Base-by-base conservation (phyloP, 176 grass and related monocot species). In the Musa troglodytarum region DNA sequence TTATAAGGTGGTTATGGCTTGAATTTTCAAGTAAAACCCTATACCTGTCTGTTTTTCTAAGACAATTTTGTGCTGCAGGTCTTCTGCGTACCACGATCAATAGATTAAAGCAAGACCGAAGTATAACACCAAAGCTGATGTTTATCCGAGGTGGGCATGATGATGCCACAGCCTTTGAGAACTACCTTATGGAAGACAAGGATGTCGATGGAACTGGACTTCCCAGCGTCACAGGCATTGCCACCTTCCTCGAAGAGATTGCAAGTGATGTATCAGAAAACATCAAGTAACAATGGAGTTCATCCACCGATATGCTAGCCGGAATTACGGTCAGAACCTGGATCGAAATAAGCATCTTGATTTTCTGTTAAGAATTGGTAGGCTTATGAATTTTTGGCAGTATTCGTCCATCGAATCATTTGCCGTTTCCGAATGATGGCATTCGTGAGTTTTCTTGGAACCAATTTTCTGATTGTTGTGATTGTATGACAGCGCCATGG, bases 161-260 rank as follows among this genome's bases (percentile, higher is more conserved):
- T 14, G 86, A 99, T 74, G 72, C 86, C 43, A 72, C 84, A 12
- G 71, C 85, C 66, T 99, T 99, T 68, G 95, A 99, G 71, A 89
- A 73, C 72, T 94, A 86, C 84, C 90, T 99, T 25, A 84, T 99
- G 50, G 95, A 94, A 79, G 95, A 99, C 51, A 88, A 92, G 81
- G 84, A 92, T 75, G 84, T 92, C 28, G 95, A 99, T 85, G 95
- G 90, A 59, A 68, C 79, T 23, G 88, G 73, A 69, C 72, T 88
- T 81, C 52, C 80, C 43, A 84, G 79, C 61, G 78, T 79, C 75
- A 82, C 54, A 22, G 95, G 95, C 56, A 92, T 99, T 76, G 85
- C 86, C 75, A 82, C 95, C 51, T 99, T 99, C 74, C 84, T 88
- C 17, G 90, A 94, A 86, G 78, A 74, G 64, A 85, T 94, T 14